phyloP scores from a whole-genome alignment of 345 rosid species.

The Viola odorata region DNA sequence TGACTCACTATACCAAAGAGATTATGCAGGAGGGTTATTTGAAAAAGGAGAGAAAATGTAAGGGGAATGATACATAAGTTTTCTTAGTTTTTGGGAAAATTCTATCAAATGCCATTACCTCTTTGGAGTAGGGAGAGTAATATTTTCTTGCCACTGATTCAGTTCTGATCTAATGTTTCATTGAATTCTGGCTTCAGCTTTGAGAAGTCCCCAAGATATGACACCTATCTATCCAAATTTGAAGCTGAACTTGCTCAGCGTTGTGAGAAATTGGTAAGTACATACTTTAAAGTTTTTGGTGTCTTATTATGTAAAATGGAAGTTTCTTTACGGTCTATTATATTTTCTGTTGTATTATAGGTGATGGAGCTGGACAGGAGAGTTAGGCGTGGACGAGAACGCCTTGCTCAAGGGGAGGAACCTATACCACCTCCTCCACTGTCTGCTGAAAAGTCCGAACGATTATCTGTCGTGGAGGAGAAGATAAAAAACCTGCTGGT shows the following conservation, averaged over 20 bases:
- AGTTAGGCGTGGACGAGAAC: constrained; percentile 95
- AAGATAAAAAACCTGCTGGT: constrained; percentile 85
- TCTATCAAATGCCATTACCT: too few relatives aligned
- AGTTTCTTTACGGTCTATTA: background rate
- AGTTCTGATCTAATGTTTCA: constrained; percentile 7
- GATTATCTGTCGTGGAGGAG: constrained; percentile 76
- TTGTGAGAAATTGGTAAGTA: constrained; percentile 87
- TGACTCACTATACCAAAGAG: too few relatives aligned
- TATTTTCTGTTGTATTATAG: constrained; percentile 29
- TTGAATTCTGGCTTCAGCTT: constrained; percentile 46
- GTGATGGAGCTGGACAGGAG: constrained; percentile 93
- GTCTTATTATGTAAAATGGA: background rate
- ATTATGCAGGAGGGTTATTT: too few relatives aligned
- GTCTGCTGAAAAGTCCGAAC: constrained; percentile 81
- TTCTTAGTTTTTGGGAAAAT: too few relatives aligned
- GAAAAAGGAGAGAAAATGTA: too few relatives aligned
- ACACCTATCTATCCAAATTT: constrained; percentile 61
- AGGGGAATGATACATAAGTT: too few relatives aligned
- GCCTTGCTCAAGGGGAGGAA: constrained; percentile 87
- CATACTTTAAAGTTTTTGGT: background rate
- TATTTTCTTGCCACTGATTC: background rate
- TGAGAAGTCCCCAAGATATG: constrained; percentile 83
- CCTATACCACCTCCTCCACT: constrained; percentile 68
- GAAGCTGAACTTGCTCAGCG: constrained; percentile 91
- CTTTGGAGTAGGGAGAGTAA: too few relatives aligned